Base-by-base conservation (phyloP, 768 basidiomycete species). In the Boletales sp. region DNA sequence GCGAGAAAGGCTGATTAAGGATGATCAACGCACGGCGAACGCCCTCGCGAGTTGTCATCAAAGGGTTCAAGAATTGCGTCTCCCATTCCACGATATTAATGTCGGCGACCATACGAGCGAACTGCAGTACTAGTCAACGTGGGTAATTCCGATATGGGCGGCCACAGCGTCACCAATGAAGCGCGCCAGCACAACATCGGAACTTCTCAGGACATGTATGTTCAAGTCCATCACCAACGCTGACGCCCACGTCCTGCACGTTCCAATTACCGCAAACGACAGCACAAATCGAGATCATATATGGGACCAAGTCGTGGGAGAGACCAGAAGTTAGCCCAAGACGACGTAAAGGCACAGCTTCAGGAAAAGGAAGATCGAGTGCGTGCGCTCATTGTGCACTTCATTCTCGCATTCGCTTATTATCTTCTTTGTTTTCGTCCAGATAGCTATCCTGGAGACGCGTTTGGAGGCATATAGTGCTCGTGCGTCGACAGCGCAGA, bases 1-100 rank as follows among this genome's bases (percentile, higher is more conserved):
- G 55, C 19, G 83, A 82, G 63, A 95, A 92, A 0, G 92, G 87
- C 53, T 95, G 90, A 66, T 99, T 97, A 48, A 97, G 78, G 57
- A 99, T 84, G 58, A 97, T 83, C 51, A 97, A 73, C 0, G 84
- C 90, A 37, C 74, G 73, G 18, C 37, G 53, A 15, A 18, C 44
- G 32, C 38, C 45, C 5, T 45, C 41, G 14, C 9, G 9, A 14
- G 48, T 30, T 5, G 50, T 34, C 5, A 51, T 38, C 12, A 43
- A 50, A 11, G 65, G 65, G 44, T 56, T 57, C 14, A 67, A 45
- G 46, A 67, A 67, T 4, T 52, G 42, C 0, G 57, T 59, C 17
- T 55, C 52, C 66, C 66, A 68, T 50, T 66, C 56, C 5, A 51
- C 41, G 39, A 48, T 18, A 15, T 15, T 34, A 50, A 38, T 0